Conservation (phyloP, 1,284 basidiomycete genomes). For the Trichosporon inkin region DNA sequence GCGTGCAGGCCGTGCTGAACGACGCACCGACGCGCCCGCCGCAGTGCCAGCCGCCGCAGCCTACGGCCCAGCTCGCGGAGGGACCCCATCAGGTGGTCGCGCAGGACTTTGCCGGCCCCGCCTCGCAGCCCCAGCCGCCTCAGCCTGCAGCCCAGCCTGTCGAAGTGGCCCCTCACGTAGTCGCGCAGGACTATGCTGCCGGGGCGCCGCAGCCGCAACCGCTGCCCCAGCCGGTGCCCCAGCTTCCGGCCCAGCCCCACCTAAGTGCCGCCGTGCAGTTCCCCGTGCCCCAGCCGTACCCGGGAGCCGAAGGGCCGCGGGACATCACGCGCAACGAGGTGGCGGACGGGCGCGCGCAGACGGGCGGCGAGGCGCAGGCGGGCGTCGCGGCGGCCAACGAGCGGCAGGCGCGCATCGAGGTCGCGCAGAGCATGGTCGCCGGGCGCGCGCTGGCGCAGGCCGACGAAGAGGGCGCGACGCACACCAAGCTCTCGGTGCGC, state of each 20-base stretch:
- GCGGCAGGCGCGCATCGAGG: neutral
- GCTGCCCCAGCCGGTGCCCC: too few species aligned
- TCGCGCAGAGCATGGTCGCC: neutral
- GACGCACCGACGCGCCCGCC: neutral
- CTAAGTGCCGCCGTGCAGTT: neutral
- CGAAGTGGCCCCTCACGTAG: too few species aligned
- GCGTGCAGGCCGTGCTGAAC: constrained; percentile 1
- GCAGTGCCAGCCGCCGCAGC: neutral
- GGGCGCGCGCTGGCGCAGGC: neutral
- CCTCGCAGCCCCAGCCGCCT: neutral
- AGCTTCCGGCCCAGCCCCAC: too few species aligned
- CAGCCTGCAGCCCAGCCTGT: too few species aligned
- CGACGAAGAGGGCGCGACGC: neutral
- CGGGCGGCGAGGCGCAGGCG: neutral
- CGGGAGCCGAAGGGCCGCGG: neutral
- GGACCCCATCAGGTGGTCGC: too few species aligned
- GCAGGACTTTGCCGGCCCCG: neutral
- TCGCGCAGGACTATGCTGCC: too few species aligned
- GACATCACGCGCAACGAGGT: neutral
- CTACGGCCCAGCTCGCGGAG: neutral
- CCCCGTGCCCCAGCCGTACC: neutral
- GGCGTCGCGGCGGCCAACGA: neutral
- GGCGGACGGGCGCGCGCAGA: neutral
- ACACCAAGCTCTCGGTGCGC: neutral
- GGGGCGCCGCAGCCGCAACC: too few species aligned